Conservation (phyloP, 2,329 filamentous ascomycete genomes). For the Raffaelea albimanens region DNA sequence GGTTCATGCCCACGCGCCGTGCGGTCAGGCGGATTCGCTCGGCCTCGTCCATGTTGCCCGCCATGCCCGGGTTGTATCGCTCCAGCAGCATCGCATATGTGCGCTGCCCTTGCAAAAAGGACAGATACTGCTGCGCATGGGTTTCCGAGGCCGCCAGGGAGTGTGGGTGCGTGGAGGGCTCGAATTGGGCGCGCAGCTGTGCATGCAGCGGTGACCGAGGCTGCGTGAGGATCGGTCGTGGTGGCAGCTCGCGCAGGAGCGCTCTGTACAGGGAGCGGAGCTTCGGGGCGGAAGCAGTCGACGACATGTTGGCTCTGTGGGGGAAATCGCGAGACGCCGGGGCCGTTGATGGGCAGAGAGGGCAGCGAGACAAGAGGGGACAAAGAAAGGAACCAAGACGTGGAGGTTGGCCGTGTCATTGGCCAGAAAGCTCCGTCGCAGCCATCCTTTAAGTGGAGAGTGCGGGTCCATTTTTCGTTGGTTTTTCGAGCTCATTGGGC, state of each 20-base stretch:
- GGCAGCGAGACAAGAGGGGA: neutral
- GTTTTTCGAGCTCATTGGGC: too few species aligned
- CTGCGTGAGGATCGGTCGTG: constrained; percentile 46
- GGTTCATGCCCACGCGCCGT: constrained; percentile 78
- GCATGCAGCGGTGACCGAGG: constrained; percentile 60
- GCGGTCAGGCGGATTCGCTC: constrained; percentile 79
- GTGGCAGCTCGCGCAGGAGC: constrained; percentile 80
- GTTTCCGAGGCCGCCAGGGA: constrained; percentile 17
- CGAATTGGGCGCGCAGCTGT: constrained; percentile 57
- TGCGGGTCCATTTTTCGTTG: neutral
- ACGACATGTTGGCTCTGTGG: neutral
- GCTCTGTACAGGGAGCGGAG: constrained; percentile 77
- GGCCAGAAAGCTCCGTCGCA: neutral
- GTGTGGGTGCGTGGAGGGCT: constrained; percentile 19
- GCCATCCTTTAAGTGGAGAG: neutral
- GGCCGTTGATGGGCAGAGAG: neutral
- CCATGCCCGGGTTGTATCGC: constrained; percentile 88
- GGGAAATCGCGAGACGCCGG: too few species aligned
- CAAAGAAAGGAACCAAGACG: neutral
- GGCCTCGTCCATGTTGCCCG: constrained; percentile 60
- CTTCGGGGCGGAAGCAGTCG: constrained; percentile 17
- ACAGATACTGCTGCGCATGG: constrained; percentile 66
- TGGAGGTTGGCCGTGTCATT: neutral
- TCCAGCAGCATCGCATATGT: constrained; percentile 74
- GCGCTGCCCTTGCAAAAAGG: constrained; percentile 78